Percentiles rank a stretch among this genome's conserved stretches.
Evolutionary conservation across 2,329 filamentous ascomycete genomes (phyloP).

Genomic region (Penicillium sp.): DNA sequence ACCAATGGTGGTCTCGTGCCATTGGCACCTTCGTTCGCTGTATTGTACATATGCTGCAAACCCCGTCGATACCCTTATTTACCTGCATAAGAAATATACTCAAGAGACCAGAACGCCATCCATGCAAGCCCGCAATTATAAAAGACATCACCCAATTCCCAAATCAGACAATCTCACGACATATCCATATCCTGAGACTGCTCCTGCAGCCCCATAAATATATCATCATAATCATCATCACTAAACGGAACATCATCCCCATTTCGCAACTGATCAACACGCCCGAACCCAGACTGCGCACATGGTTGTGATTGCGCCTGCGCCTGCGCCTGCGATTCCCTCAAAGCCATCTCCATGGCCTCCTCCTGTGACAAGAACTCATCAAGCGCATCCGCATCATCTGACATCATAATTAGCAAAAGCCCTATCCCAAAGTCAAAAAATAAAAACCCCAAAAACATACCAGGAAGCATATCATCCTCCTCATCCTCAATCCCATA

Average conservation of each 20-base stretch:
- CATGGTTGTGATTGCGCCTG: neutral
- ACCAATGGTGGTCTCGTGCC: neutral
- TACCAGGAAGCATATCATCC: slow-evolving; percentile 29
- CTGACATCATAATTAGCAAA: slow-evolving; percentile 1
- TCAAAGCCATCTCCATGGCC: slow-evolving; percentile 33
- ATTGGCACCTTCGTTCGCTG: slow-evolving; percentile 14
- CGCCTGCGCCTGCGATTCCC: slow-evolving; percentile 17
- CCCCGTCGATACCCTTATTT: slow-evolving; percentile 34
- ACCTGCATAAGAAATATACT: slow-evolving; percentile 9
- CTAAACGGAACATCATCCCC: slow-evolving; percentile 32
- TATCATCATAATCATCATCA: slow-evolving; percentile 62
- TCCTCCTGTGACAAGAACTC: slow-evolving; percentile 40
- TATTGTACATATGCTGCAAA: slow-evolving; percentile 31
- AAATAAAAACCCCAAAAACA: slow-evolving; percentile 1
- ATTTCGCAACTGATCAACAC: slow-evolving; percentile 1
- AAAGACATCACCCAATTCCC: neutral
- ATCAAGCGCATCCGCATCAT: slow-evolving; percentile 36
- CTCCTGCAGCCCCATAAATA: slow-evolving; percentile 67
- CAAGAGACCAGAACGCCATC: slow-evolving; percentile 22
- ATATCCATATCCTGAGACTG: slow-evolving; percentile 42
- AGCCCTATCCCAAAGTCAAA: no score
- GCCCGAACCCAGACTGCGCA: neutral
- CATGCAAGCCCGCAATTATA: neutral
- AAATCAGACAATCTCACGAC: slow-evolving; percentile 27
- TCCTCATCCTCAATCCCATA: slow-evolving; percentile 21